Evolutionary conservation across 208 protist genomes (phyloP), one percentile per base, ranked within the genome.

Genomic region (Leishmania martiniquensis): DNA sequence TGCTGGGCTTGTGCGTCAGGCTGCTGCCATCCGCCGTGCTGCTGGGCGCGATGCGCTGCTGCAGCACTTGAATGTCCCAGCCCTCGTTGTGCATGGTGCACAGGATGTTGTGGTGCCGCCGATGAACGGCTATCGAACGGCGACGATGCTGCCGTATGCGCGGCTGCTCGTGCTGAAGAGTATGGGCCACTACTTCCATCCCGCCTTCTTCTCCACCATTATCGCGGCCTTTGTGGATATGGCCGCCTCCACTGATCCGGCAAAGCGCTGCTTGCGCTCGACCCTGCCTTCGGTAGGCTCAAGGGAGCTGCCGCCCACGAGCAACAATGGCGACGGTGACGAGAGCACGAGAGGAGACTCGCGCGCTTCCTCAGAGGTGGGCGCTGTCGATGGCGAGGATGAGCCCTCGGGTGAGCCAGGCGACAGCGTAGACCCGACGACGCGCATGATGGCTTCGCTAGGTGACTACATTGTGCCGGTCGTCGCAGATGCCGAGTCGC

Each of bases 171-270:
- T 95, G 32, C 72, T 94, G 49, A 88, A 92, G 75, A 89, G 80
- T 68, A 94, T 96, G 92, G 92, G 90, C 2, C 92, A 96, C 78
- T 96, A 95, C 85, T 91, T 96, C 75, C 90, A 96, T 70, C 92
- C 90, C 17, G 87, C 85, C 25, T 94, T 93, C 65, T 96, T 92
- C 54, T 66, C 79, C 5, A 78, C 87, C 1, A 85, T 96, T n/a
- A 76, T 90, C n/a, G 65, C 68, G 7, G 84, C 80, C 0, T 88
- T 88, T 65, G 85, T 65, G 45, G 81, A 83, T 55, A 80, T 85
- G 81, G 85, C 85, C 0, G 67, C 83, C 54, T 78, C 79, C 15
- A 87, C 86, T 1, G 79, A 83, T 37, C 62, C 76, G 9, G 39
- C 71, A 9, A 67, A 37, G 44, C 59, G 72, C 12, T 2, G 52